Evolutionary conservation across 345 rosid species (phyloP).

Genomic region (Draba incana): DNA sequence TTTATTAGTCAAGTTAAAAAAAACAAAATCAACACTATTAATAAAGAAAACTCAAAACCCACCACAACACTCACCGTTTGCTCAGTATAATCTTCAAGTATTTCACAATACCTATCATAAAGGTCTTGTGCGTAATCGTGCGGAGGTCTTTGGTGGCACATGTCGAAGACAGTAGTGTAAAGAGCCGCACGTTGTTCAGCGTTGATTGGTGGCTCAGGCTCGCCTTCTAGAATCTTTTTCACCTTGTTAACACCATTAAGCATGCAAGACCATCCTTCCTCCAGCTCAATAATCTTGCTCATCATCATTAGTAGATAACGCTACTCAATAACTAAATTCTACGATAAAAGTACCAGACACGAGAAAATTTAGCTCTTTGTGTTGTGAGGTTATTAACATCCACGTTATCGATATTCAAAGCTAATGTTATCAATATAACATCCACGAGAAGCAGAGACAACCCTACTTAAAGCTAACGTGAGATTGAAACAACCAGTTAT

Average conservation of each 20-base stretch:
- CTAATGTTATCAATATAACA: too few species aligned
- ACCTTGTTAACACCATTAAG: slow-evolving; percentile 59
- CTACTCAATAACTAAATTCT: too few species aligned
- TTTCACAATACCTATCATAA: slow-evolving; percentile 57
- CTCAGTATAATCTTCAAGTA: slow-evolving; percentile 50
- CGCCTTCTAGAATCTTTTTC: slow-evolving; percentile 64
- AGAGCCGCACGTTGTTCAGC: slow-evolving; percentile 54
- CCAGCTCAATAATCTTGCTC: slow-evolving; percentile 47
- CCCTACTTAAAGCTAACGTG: too few species aligned
- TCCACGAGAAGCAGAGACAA: too few species aligned
- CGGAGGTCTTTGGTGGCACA: slow-evolving; percentile 76
- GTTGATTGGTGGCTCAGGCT: slow-evolving; percentile 45
- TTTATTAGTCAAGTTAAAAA: not conserved
- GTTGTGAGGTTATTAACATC: too few species aligned
- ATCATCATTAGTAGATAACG: slow-evolving; percentile 39
- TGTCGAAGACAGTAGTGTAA: slow-evolving; percentile 66
- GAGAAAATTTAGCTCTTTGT: too few species aligned
- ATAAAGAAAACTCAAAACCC: too few species aligned
- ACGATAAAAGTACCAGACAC: too few species aligned
- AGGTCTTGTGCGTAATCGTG: slow-evolving; percentile 62
- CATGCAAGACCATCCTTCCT: slow-evolving; percentile 66
- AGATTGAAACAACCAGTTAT: too few species aligned
- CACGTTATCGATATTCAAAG: too few species aligned
- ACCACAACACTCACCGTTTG: slow-evolving; percentile 42
- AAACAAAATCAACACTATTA: too few species aligned